A percentile compares a stretch with the other conserved stretches of the same genome.
These are phyloP conservation scores for Cryptosporidium viatorum DNA, from an alignment of 169 alveolate genomes.

Conservation along the genomic window DNA sequence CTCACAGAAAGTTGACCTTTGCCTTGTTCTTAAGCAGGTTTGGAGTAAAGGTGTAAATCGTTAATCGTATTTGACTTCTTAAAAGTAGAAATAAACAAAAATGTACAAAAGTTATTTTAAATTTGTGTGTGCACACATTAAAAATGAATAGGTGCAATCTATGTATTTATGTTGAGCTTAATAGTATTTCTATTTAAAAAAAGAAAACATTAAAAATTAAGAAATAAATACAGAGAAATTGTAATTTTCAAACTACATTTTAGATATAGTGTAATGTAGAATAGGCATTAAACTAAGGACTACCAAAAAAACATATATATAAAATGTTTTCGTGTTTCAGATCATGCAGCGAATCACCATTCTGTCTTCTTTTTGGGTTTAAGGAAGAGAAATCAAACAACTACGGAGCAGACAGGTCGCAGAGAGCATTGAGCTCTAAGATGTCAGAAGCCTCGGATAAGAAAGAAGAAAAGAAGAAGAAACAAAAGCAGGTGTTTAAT, in stretches of 20 bases:
- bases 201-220: no score
- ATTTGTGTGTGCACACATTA: constrained; percentile 7
- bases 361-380: constrained; percentile 61
- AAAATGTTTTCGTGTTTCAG: constrained; percentile 69
- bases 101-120: background rate
- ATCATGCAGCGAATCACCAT: constrained; percentile 74
- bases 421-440: constrained; percentile 66
- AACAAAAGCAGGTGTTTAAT: constrained; percentile 67
- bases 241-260: background rate
- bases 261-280: background rate
- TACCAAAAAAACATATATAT: no score
- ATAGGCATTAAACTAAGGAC: background rate
- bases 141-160: background rate
- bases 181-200: background rate
- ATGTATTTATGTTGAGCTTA: background rate
- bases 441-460: constrained; percentile 24
- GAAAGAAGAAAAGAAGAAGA: background rate
- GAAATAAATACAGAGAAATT: background rate
- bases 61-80: no score
- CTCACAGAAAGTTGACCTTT: no score
- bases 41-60: background rate
- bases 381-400: constrained; percentile 38
- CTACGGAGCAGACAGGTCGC: constrained; percentile 62
- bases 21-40: no score
- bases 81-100: no score